Evolutionary conservation across 2,329 filamentous ascomycete species (phyloP).

Genomic region (Fusarium xyrophilum): DNA sequence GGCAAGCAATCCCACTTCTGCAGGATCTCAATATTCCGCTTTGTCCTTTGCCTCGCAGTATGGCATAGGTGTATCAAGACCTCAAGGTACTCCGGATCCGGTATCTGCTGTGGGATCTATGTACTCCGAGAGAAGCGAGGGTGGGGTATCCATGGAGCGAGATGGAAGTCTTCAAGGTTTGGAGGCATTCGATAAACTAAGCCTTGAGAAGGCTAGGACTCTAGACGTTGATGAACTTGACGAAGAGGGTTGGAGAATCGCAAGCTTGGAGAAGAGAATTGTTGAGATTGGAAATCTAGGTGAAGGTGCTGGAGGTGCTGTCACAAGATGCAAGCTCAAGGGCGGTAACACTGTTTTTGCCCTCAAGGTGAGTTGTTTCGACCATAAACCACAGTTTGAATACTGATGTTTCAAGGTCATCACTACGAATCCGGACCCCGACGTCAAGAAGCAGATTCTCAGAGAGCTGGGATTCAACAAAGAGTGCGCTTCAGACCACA

Average conservation of each 20-base stretch:
- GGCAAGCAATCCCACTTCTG: slow-evolving; percentile 81
- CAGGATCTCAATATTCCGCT: slow-evolving; percentile 85
- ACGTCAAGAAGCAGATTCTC: slow-evolving; percentile 98
- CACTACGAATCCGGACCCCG: slow-evolving; percentile 95
- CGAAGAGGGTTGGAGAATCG: slow-evolving; percentile 93
- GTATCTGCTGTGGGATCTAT: slow-evolving; percentile 86
- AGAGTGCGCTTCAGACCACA: slow-evolving; percentile 92
- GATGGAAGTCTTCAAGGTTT: slow-evolving; percentile 81
- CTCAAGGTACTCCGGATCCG: slow-evolving; percentile 78
- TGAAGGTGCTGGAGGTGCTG: slow-evolving; percentile 93
- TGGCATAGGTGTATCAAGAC: slow-evolving; percentile 69
- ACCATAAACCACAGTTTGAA: background rate
- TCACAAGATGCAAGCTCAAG: slow-evolving; percentile 88
- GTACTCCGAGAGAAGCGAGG: slow-evolving; percentile 81
- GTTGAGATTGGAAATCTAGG: slow-evolving; percentile 87
- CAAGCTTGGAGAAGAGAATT: slow-evolving; percentile 86
- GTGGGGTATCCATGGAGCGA: slow-evolving; percentile 78
- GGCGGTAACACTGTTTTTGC: slow-evolving; percentile 95
- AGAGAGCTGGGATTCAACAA: slow-evolving; percentile 98
- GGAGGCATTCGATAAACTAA: slow-evolving; percentile 80
- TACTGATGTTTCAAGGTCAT: slow-evolving; percentile 73
- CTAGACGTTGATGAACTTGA: slow-evolving; percentile 94
- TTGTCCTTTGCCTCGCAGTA: slow-evolving; percentile 80
- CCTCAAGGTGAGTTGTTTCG: slow-evolving; percentile 74
- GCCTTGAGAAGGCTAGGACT: slow-evolving; percentile 79